Evolutionary conservation across 768 basidiomycete species (phyloP).

Genomic region (Suillus brevipes): DNA sequence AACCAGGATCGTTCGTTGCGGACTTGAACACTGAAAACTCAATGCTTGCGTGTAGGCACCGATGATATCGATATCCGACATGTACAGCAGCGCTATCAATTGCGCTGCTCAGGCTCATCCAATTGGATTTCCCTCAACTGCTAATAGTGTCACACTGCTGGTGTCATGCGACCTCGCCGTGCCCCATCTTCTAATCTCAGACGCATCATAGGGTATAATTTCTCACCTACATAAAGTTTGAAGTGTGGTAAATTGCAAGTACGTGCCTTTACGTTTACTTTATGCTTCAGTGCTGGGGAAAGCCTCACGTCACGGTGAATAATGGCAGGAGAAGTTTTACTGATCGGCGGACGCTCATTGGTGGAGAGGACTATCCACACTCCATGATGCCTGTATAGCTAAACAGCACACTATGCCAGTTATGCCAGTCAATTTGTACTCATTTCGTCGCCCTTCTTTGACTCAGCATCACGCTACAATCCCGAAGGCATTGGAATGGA

Average conservation of each 20-base stretch:
- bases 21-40: neutral
- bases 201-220: neutral
- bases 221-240: neutral
- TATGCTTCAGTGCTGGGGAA: neutral
- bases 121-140: neutral
- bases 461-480: constrained; percentile 7
- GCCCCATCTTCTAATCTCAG: neutral
- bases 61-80: neutral
- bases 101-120: neutral
- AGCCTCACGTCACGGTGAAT: neutral
- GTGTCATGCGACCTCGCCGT: neutral
- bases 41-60: neutral
- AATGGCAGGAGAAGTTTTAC: neutral
- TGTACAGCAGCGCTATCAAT: neutral
- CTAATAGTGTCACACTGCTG: neutral
- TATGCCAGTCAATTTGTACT: neutral
- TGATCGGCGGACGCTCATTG: neutral
- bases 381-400: neutral
- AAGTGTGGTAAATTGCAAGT: neutral
- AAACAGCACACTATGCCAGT: neutral
- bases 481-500: neutral
- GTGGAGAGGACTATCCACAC: neutral
- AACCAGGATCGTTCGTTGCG: neutral
- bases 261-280: neutral
- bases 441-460: neutral